Percentiles rank a stretch among this genome's conserved stretches.
These are phyloP conservation scores for Prunus salicina DNA, from an alignment of 306 rosid species.

Conservation along the genomic window DNA sequence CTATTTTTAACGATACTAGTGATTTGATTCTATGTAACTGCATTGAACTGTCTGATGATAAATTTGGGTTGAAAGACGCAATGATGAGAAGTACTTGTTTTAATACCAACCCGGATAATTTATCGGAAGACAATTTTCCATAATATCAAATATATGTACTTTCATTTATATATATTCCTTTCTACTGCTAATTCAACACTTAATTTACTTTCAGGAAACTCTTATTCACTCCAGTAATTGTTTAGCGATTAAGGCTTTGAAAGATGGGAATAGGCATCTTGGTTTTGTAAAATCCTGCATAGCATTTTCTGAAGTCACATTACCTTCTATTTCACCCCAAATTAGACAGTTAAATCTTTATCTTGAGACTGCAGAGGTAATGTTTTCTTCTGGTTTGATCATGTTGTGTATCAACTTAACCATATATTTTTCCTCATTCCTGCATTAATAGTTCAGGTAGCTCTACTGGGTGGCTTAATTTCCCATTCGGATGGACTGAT, in stretches of 20 bases:
- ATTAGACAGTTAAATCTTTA: conserved; percentile 71
- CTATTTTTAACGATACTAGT: not conserved
- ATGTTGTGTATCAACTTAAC: conserved; percentile 5
- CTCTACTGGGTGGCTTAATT: conserved; percentile 64
- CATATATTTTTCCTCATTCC: conserved; percentile 21
- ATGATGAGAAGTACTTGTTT: conserved; percentile 11
- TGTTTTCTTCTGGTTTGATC: conserved; percentile 6
- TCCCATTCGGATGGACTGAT: conserved; percentile 81
- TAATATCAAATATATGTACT: not conserved
- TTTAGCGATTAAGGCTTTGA: conserved; percentile 69
- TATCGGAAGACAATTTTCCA: not conserved
- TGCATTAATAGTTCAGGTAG: conserved; percentile 53
- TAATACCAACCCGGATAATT: not conserved
- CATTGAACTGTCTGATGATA: not conserved
- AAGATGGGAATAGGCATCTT: conserved; percentile 38
- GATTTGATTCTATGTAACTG: not conserved
- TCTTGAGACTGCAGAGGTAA: conserved; percentile 92
- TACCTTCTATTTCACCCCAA: conserved; percentile 69
- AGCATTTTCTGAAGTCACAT: conserved; percentile 86
- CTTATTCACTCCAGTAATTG: conserved; percentile 81
- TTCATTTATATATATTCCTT: not conserved
- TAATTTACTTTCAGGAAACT: conserved; percentile 65
- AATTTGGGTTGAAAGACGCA: not conserved
- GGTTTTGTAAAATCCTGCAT: conserved; percentile 76
- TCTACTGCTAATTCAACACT: conserved; percentile 21